Evolutionary conservation across 345 rosid genomes (phyloP).

Genomic region (Murraya paniculata): DNA sequence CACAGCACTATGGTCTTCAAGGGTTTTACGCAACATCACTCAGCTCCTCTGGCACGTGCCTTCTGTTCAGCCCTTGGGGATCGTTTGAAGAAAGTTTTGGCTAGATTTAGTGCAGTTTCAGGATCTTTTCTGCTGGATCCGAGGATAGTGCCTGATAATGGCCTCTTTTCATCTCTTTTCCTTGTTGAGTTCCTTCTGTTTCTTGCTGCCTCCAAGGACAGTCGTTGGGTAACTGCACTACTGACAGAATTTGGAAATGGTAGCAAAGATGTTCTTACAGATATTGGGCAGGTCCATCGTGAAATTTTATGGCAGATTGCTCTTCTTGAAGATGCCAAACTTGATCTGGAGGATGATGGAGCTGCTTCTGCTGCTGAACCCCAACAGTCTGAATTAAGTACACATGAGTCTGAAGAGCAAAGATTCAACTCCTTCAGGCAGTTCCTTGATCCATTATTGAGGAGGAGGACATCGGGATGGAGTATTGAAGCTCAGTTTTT

Average conservation of each 20-base stretch:
- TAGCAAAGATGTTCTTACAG: constrained; percentile 83
- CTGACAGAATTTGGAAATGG: constrained; percentile 79
- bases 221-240: constrained; percentile 91
- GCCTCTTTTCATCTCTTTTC: constrained; percentile 75
- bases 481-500: constrained; percentile 83
- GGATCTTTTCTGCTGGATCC: constrained; percentile 79
- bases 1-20: constrained; percentile 98
- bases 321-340: constrained; percentile 70
- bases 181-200: constrained; percentile 89
- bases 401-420: constrained; percentile 64
- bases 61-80: constrained; percentile 81
- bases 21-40: constrained; percentile 92
- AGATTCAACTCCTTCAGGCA: constrained; percentile 84
- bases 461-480: constrained; percentile 87
- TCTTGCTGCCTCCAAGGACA: constrained; percentile 92
- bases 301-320: constrained; percentile 92
- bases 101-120: constrained; percentile 47
- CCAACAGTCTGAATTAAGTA: constrained; percentile 49
- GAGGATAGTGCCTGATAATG: constrained; percentile 46
- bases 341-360: constrained; percentile 50
- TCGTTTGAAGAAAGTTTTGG: constrained; percentile 68
- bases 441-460: constrained; percentile 84
- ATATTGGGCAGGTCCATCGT: constrained; percentile 80
- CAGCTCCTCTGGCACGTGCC: constrained; percentile 82
- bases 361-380: constrained; percentile 41